Base-by-base conservation (phyloP, 768 basidiomycete species). In the Rhizopogon salebrosus region DNA sequence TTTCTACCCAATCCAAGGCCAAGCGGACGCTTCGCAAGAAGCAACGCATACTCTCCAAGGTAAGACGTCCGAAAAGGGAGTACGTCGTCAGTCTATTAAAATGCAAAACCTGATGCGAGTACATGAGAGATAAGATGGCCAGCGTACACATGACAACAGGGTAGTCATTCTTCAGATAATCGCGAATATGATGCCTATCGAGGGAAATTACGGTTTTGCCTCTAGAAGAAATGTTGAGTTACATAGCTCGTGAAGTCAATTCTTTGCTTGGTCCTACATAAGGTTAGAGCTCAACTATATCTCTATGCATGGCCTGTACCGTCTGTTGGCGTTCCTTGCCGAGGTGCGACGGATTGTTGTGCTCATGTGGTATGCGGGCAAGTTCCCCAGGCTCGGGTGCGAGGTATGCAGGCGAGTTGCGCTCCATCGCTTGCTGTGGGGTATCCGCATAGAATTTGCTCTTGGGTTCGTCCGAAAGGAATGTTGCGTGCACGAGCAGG, bases 231-330 rank as follows among this genome's bases (percentile, higher is more conserved):
- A 48, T 8, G 36, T 36, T 9, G 39, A 38, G 27, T 41, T 39
- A 1, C 11, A 31, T 31, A 23, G 36, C 22, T 27, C 26, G 41
- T 13, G 22, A 14, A 35, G 26, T 29, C 10, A 41, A 14, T 13
- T 11, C 4, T 34, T 3, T 8, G 27, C 6, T 29, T 45, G 11
- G 18, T 70, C 84, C 50, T 63, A 87, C 82, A 90, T 57, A 10
- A 92, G 62, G 66, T 92, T 92, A 0, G 90, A 92, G 16, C 78
- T 84, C 26, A 93, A 75, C 63, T 91, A 93, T 39, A 93, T 84
- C 67, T 93, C 91, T 36, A 92, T 78, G 62, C 82, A 82, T 20
- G 74, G 77, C 39, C 79, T 79, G 35, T 80, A 76, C 23, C 60
- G 57, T 13, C 54, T 54, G 2, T 49, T 55, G 3, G 54, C 43